These are phyloP conservation scores for Colletotrichum salicis DNA, from an alignment of 2,329 filamentous ascomycete genomes.

Conservation along the genomic window DNA sequence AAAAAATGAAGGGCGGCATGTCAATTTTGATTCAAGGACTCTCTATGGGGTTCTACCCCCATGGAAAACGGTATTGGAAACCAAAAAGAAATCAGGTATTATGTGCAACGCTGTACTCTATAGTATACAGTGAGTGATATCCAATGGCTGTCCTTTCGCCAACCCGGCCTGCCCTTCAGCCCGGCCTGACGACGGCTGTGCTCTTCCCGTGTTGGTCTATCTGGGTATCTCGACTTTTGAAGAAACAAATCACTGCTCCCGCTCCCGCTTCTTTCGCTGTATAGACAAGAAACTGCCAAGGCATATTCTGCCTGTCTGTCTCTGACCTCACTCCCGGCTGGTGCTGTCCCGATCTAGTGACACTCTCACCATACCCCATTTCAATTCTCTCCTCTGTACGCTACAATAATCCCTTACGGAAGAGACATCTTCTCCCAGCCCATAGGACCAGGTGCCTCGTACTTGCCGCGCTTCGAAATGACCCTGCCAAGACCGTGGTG, in stretches of 20 bases:
- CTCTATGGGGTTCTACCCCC: background rate
- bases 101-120: slow-evolving; percentile 30
- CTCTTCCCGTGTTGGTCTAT: slow-evolving; percentile 30
- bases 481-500: slow-evolving; percentile 85
- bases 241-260: slow-evolving; percentile 10
- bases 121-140: slow-evolving; percentile 24
- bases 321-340: too few species aligned
- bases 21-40: background rate
- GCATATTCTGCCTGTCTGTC: background rate
- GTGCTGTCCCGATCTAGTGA: too few species aligned
- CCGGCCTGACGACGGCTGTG: slow-evolving; percentile 2
- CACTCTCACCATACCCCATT: too few species aligned
- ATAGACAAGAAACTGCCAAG: background rate
- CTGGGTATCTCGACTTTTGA: slow-evolving; percentile 34
- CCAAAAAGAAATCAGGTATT: slow-evolving; percentile 11
- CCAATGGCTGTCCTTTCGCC: slow-evolving; percentile 25
- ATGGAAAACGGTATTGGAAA: background rate
- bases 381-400: background rate
- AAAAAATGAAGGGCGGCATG: slow-evolving; percentile 2
- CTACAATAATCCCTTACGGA: background rate
- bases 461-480: slow-evolving; percentile 79
- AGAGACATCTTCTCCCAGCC: slow-evolving; percentile 56
- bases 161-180: background rate
- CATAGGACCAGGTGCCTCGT: slow-evolving; percentile 70
- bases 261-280: background rate